These are phyloP conservation scores for Lentinus brumalis DNA, from an alignment of 768 basidiomycete species.

Conservation along the genomic window DNA sequence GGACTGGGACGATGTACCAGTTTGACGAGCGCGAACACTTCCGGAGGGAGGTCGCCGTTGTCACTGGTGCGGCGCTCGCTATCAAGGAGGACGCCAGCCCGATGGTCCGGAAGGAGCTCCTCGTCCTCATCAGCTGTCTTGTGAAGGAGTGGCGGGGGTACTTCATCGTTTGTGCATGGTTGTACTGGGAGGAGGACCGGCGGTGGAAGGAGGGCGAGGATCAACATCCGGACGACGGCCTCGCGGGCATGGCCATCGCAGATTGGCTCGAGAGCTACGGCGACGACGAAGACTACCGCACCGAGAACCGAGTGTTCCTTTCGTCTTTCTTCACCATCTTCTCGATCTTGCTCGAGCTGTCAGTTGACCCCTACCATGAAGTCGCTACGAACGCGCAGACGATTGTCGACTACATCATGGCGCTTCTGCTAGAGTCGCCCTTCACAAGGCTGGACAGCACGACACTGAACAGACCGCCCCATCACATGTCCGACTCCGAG, in stretches of 20 bases:
- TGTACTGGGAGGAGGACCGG: constrained; percentile 91
- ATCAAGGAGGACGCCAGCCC: constrained; percentile 95
- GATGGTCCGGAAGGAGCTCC: constrained; percentile 92
- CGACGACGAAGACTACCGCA: constrained; percentile 64
- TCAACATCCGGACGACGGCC: constrained; percentile 61
- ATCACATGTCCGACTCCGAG: constrained; percentile 41
- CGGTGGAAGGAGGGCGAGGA: constrained; percentile 49
- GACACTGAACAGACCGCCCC: constrained; percentile 56
- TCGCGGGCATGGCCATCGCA: constrained; percentile 67
- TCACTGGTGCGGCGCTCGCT: constrained; percentile 83
- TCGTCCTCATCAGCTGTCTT: constrained; percentile 88
- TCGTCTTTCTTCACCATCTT: constrained; percentile 96
- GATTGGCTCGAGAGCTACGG: constrained; percentile 79
- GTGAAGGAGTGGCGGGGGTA: constrained; percentile 97
- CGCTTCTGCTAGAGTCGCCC: constrained; percentile 85
- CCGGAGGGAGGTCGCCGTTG: constrained; percentile 89
- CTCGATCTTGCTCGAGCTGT: constrained; percentile 83
- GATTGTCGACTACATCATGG: constrained; percentile 90
- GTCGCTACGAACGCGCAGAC: constrained; percentile 91
- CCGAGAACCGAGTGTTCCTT: constrained; percentile 80
- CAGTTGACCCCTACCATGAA: constrained; percentile 90
- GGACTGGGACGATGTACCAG: constrained; percentile 77
- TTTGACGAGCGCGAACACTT: constrained; percentile 80
- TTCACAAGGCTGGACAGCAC: constrained; percentile 75
- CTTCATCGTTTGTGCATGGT: constrained; percentile 95